A percentile compares a stretch with the other conserved stretches of the same genome.
These are phyloP conservation scores for Suillus luteus DNA, from an alignment of 768 basidiomycete genomes.

Conservation along the genomic window DNA sequence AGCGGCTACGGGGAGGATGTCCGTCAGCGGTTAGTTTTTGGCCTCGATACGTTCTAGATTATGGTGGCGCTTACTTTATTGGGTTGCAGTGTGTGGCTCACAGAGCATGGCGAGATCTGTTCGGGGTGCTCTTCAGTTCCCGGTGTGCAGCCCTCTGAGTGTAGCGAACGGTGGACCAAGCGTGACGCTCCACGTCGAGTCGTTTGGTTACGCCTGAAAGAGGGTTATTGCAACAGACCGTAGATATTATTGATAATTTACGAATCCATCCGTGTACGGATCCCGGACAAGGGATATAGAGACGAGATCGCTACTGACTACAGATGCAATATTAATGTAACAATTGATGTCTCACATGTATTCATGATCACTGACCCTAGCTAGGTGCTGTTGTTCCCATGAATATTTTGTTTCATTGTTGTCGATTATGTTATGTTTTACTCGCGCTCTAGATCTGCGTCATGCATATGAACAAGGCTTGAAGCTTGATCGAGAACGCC, in stretches of 20 bases:
- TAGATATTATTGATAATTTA: background rate
- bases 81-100: conserved; percentile 45
- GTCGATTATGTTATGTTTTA: too few relatives aligned
- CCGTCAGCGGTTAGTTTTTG: conserved; percentile 43
- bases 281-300: background rate
- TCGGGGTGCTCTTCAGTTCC: conserved; percentile 37
- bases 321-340: too few relatives aligned
- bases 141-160: conserved; percentile 33
- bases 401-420: too few relatives aligned
- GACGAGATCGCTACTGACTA: background rate
- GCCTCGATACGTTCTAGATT: background rate
- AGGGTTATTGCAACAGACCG: background rate
- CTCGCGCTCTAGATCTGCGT: too few relatives aligned
- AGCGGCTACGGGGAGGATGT: conserved; percentile 36
- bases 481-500: too few relatives aligned
- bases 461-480: too few relatives aligned
- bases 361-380: too few relatives aligned
- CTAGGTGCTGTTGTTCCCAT: too few relatives aligned
- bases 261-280: background rate
- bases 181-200: conserved; percentile 48
- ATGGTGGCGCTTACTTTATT: background rate
- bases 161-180: conserved; percentile 48
- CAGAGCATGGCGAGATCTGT: conserved; percentile 37
- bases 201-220: conserved; percentile 37
- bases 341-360: too few relatives aligned